A percentile compares a stretch with the other conserved stretches of the same genome.
Conservation (phyloP, 805 yeast species). For the Metschnikowia cubensis region DNA sequence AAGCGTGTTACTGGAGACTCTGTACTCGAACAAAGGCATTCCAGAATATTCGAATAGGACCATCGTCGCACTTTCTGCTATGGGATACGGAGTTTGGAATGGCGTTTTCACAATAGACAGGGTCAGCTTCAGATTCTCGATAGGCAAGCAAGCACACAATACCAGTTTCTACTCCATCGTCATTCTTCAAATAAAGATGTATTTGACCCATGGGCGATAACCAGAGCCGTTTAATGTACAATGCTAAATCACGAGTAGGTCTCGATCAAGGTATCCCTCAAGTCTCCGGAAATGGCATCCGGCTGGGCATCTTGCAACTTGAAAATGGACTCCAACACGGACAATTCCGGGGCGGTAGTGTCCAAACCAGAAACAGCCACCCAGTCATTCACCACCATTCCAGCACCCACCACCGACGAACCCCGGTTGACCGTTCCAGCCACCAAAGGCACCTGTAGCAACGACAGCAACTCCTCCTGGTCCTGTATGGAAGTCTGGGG, state of each 20-base stretch:
- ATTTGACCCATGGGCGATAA: no score
- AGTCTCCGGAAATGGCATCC: conserved; percentile 75
- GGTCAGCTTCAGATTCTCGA: no score
- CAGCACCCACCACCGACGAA: conserved; percentile 96
- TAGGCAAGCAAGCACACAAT: no score
- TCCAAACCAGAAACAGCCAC: conserved; percentile 94
- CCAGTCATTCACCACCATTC: conserved; percentile 98
- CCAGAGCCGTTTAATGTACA: background rate
- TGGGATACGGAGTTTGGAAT: no score
- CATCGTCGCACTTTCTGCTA: no score
- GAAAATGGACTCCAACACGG: conserved; percentile 95
- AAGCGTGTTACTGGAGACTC: no score
- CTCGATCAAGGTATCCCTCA: conserved; percentile 89
- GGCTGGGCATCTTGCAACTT: conserved; percentile 89
- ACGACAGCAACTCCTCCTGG: conserved; percentile 94
- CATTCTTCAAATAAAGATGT: no score
- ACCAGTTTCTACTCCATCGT: no score
- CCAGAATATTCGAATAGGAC: no score
- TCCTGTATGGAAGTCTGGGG: conserved; percentile 97
- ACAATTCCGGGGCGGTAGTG: conserved; percentile 97
- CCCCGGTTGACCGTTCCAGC: conserved; percentile 99
- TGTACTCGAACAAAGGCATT: no score
- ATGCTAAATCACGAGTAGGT: conserved; percentile 59
- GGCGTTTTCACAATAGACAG: no score
- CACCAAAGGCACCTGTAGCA: conserved; percentile 94